Conservation (phyloP, 352 stramenopile species). For the Elongisporangium undulatum region DNA sequence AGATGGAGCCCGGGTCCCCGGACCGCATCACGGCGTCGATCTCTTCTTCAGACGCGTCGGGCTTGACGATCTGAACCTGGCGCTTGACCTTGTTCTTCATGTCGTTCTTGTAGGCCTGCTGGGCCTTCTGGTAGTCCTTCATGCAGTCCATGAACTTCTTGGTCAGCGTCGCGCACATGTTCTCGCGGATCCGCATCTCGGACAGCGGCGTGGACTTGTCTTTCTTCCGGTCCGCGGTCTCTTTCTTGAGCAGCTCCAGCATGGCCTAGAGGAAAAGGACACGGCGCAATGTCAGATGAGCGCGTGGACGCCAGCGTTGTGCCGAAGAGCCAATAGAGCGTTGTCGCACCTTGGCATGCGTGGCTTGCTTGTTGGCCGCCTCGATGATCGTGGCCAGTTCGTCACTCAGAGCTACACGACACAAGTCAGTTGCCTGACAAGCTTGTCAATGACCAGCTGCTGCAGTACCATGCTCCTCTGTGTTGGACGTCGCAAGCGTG, state of each 20-base stretch:
- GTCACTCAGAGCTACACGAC: constrained; percentile 70
- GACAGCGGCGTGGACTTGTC: constrained; percentile 79
- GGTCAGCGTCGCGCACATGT: constrained; percentile 96
- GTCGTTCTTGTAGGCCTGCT: constrained; percentile 98
- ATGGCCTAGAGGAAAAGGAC: constrained; percentile 15
- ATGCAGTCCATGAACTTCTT: constrained; percentile 99
- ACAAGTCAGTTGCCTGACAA: background rate
- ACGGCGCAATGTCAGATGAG: too few relatives aligned
- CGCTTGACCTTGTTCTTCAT: constrained; percentile 98
- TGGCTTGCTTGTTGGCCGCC: constrained; percentile 89
- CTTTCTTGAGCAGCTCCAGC: constrained; percentile 91
- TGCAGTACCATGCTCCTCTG: constrained; percentile 76
- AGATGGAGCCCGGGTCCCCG: constrained; percentile 75
- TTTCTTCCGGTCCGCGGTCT: constrained; percentile 92
- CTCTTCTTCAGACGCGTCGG: constrained; percentile 95
- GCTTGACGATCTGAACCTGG: constrained; percentile 98
- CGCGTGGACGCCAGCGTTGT: too few relatives aligned
- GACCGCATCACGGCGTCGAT: constrained; percentile 96
- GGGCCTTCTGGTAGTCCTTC: constrained; percentile 97
- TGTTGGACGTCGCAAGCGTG: constrained; percentile 91
- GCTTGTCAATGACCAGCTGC: background rate
- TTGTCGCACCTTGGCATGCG: constrained; percentile 77
- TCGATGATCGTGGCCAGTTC: constrained; percentile 91
- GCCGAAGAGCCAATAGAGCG: background rate
- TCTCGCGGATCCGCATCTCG: constrained; percentile 92